Evolutionary conservation across 331 rosid genomes (phyloP), one percentile per base, ranked within the genome.

Genomic region (Malus hybrid): DNA sequence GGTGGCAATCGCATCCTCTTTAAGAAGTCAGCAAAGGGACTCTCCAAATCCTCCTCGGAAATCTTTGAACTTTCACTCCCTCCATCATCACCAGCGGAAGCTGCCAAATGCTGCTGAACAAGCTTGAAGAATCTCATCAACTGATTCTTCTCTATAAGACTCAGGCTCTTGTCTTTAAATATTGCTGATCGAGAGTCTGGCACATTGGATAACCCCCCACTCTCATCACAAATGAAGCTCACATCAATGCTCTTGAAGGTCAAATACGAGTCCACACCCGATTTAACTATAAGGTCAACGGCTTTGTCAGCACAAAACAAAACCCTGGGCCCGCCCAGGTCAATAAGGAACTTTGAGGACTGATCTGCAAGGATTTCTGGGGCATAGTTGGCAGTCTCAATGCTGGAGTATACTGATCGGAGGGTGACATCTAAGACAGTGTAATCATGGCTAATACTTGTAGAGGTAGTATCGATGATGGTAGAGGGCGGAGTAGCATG

Each of bases 111-210:
- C 73, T 83, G 89, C 86, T 90, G 96, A 79, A 94, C 95, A 19
- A 90, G 93, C 88, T 90, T 92, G 80, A 92, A 88, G 80, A 94
- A 92, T 72, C 89, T 86, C 95, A 86, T 92, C 83, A 94, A 77
- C 76, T 88, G 95, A 63, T 85, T 89, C 87, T 94, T 94, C 80
- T 92, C 80, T 81, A 24, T 24, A 24, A 24, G 24, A 24, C 24
- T 24, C 24, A 24, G 24, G 24, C 24, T 24, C 24, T 24, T 88
- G 68, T 92, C 96, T 83, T 87, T 92, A 67, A 94, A 94, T 74
- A 92, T 92, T 2, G 99, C 91, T 0, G 93, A 88, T 10, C 96
- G 89, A 32, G 97, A 94, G 79, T 89, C 97, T 0, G 92, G 96
- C 67, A 90, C 96, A 32, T 56, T 83, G 70, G 68, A 79, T 77